Conservation (phyloP, 345 rosid species). For the Brassica napus region DNA sequence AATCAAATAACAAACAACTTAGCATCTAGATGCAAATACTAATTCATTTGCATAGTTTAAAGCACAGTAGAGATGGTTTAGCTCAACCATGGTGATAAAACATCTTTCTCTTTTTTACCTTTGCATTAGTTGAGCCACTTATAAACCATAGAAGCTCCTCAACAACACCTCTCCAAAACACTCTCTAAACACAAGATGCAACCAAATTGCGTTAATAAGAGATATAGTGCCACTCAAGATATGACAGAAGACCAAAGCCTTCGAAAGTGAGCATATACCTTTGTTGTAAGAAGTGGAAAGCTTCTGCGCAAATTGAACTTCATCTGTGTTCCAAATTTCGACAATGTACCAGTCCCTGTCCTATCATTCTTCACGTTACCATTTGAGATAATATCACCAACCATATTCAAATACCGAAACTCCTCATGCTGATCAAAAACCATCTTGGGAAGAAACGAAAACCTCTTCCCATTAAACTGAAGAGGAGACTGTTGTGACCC, state of each 20-base stretch:
- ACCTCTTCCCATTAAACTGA: conserved; percentile 60
- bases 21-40: background rate
- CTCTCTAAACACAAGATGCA: conserved; percentile 55
- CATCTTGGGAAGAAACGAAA: conserved; percentile 67
- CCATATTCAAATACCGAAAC: conserved; percentile 61
- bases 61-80: background rate
- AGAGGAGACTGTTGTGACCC: conserved; percentile 39
- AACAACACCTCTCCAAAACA: conserved; percentile 92
- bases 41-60: background rate
- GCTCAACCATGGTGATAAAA: background rate
- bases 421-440: conserved; percentile 85
- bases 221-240: background rate
- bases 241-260: background rate
- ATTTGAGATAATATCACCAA: conserved; percentile 63
- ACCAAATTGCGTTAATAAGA: background rate
- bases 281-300: conserved; percentile 91
- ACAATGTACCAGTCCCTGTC: conserved; percentile 84
- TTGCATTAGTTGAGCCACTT: conserved; percentile 91
- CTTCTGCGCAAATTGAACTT: conserved; percentile 76
- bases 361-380: conserved; percentile 75
- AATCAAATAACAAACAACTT: too few species aligned
- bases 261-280: conserved; percentile 46
- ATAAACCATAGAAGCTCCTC: conserved; percentile 97
- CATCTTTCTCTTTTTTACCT: conserved; percentile 48
- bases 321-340: conserved; percentile 77